These are phyloP conservation scores for Suhomyces coccinellae DNA, from an alignment of 1,139 yeast genomes.

Conservation along the genomic window DNA sequence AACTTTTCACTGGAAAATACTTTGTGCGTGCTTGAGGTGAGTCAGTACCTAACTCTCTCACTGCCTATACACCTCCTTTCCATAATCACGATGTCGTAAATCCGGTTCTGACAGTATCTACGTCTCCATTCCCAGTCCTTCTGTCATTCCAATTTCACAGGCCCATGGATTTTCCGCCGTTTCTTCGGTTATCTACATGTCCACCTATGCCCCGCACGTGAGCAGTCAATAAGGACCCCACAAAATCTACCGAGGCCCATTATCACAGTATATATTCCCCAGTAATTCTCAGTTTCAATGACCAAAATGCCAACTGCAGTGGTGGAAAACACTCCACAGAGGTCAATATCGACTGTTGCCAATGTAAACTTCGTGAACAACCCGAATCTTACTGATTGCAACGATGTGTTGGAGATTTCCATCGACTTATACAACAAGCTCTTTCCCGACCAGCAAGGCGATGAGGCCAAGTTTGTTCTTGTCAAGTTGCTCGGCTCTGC, in stretches of 20 bases:
- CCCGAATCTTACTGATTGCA: conserved; percentile 22
- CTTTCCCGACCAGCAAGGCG: conserved; percentile 27
- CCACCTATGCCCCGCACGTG: conserved; percentile 7
- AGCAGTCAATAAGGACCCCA: conserved; percentile 6
- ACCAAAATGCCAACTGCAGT: conserved; percentile 20
- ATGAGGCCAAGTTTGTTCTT: conserved; percentile 25
- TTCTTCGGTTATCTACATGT: background rate
- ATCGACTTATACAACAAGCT: conserved; percentile 34
- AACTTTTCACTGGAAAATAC: too few relatives aligned
- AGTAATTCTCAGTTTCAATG: background rate
- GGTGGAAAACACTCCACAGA: conserved; percentile 1
- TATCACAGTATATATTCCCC: conserved; percentile 3
- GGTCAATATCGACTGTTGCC: conserved; percentile 28
- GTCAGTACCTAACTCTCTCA: too few relatives aligned
- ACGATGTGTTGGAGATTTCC: conserved; percentile 37
- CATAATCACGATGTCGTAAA: too few relatives aligned
- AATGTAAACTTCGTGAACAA: conserved; percentile 36
- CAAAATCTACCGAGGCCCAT: conserved; percentile 12
- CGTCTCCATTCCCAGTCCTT: background rate
- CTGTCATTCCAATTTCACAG: background rate
- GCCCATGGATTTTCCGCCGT: background rate
- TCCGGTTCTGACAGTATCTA: background rate
- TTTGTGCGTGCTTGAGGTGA: too few relatives aligned
- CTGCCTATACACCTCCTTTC: too few relatives aligned
- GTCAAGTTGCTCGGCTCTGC: conserved; percentile 49